A percentile compares a stretch with the other conserved stretches of the same genome.
Conservation (phyloP, 2,329 filamentous ascomycete species). For the Sarocladium strictum region DNA sequence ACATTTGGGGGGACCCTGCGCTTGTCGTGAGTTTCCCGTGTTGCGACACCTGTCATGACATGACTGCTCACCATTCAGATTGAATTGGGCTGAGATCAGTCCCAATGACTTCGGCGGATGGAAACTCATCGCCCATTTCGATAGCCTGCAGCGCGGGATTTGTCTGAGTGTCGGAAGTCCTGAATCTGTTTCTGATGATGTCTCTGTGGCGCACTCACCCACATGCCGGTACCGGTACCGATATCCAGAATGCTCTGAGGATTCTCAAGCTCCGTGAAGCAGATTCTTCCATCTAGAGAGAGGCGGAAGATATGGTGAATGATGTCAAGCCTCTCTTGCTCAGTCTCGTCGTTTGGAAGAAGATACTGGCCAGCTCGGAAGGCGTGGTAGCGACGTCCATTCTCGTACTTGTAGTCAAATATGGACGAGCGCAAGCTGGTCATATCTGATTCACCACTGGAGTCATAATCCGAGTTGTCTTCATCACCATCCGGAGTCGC, state of each 20-base stretch:
- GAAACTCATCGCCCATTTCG: conserved; percentile 30
- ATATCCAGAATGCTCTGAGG: conserved; percentile 34
- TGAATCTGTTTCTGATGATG: not conserved
- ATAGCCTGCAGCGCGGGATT: conserved; percentile 38
- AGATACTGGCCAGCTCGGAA: conserved; percentile 30
- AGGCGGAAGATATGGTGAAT: conserved; percentile 27
- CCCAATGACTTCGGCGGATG: conserved; percentile 29
- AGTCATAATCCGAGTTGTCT: not conserved
- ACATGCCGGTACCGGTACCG: conserved; percentile 35
- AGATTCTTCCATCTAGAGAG: conserved; percentile 28
- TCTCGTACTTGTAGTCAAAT: conserved; percentile 29
- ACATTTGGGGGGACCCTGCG: conserved; percentile 48
- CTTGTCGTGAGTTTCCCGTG: conserved; percentile 28
- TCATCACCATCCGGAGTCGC: not conserved
- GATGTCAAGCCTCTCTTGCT: conserved; percentile 34
- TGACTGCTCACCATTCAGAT: conserved; percentile 26
- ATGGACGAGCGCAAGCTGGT: not conserved
- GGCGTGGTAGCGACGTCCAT: conserved; percentile 35
- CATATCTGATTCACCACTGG: not conserved
- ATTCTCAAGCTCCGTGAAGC: conserved; percentile 24
- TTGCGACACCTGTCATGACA: conserved; percentile 17
- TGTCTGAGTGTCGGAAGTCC: not conserved
- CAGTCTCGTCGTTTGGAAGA: conserved; percentile 31
- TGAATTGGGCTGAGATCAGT: conserved; percentile 38
- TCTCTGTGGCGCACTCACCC: not conserved